phyloP scores from a whole-genome alignment of 257 asterid genomes.

The Echites panduratus region DNA sequence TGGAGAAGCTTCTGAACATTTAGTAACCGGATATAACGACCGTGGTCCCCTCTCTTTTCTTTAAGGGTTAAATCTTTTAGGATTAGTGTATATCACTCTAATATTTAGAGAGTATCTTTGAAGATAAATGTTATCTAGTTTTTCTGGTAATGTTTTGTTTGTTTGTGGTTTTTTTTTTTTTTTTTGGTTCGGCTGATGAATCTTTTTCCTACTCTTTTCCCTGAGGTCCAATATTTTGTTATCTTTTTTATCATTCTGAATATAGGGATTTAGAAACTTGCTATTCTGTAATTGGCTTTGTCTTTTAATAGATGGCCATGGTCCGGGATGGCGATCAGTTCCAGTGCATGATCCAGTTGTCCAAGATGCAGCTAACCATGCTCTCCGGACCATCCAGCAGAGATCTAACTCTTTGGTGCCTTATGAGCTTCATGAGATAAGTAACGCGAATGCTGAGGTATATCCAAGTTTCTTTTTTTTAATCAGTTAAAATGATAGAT shows the following conservation, averaged over 20 bases:
- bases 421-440: slow-evolving; percentile 60
- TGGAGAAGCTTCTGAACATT: not conserved
- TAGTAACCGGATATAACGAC: too few species aligned
- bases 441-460: slow-evolving; percentile 85
- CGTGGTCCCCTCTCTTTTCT: not conserved
- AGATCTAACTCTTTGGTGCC: slow-evolving; percentile 76
- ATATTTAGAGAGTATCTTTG: not conserved
- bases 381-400: slow-evolving; percentile 65
- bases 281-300: not conserved
- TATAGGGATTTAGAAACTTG: not conserved
- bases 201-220: not conserved
- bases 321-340: slow-evolving; percentile 60
- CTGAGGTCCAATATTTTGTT: not conserved
- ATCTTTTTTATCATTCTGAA: not conserved
- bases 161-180: too few species aligned
- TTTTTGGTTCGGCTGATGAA: too few species aligned
- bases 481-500: not conserved
- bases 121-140: not conserved
- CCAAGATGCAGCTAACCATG: slow-evolving; percentile 84
- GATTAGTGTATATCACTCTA: too few species aligned
- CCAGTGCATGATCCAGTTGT: slow-evolving; percentile 76
- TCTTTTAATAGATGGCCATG: slow-evolving; percentile 30
- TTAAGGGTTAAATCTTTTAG: not conserved
- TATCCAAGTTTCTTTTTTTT: not conserved
- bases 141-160: too few species aligned